Conservation (phyloP, 108 stramenopile genomes). For the Nitzschia sp. region DNA sequence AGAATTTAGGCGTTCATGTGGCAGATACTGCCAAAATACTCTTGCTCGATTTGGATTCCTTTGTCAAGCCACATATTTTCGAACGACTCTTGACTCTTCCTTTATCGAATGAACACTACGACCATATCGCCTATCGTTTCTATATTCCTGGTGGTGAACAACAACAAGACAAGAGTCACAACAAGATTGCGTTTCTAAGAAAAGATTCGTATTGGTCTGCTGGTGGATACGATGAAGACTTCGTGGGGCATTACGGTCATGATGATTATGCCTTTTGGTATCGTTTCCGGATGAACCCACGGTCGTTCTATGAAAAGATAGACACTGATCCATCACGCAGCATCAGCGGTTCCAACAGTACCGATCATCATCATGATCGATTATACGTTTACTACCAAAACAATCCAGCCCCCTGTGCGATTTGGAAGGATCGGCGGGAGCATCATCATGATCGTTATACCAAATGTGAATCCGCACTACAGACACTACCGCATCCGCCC, state of each 20-base stretch:
- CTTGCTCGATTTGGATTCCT: background rate
- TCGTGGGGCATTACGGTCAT: background rate
- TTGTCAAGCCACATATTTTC: background rate
- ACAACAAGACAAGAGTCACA: background rate
- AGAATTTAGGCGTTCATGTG: background rate
- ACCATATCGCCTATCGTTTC: background rate
- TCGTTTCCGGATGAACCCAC: background rate
- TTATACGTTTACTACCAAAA: background rate
- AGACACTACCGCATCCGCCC: background rate
- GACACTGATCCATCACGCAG: no score
- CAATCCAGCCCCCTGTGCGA: background rate
- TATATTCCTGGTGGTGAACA: background rate
- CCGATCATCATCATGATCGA: background rate
- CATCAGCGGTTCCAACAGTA: no score
- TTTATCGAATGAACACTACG: background rate
- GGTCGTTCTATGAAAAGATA: background rate
- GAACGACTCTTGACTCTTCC: background rate
- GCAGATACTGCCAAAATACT: background rate
- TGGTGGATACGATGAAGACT: conserved; percentile 13
- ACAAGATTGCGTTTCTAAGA: background rate
- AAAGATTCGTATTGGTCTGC: background rate
- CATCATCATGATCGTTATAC: background rate
- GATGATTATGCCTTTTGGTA: conserved; percentile 2
- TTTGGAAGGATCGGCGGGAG: background rate
- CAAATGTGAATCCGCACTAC: background rate